Evolutionary conservation across 768 basidiomycete species (phyloP).

Genomic region (Lactarius akahatsu): DNA sequence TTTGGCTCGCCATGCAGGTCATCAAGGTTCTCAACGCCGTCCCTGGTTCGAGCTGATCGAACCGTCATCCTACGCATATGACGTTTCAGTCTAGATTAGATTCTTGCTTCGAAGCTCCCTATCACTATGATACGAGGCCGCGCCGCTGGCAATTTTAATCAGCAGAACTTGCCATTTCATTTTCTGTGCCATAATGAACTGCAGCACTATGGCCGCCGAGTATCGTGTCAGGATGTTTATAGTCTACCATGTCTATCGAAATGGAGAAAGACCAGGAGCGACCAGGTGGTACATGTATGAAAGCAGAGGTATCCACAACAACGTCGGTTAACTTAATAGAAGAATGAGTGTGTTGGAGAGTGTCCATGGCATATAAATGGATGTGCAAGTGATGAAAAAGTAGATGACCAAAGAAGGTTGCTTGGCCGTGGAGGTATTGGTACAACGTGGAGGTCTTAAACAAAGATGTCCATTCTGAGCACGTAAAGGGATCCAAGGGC

Average conservation of each 20-base stretch:
- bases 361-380: not conserved
- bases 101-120: not conserved
- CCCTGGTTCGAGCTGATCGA: not conserved
- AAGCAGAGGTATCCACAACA: conserved; percentile 8
- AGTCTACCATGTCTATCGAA: not conserved
- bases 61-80: not conserved
- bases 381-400: not conserved
- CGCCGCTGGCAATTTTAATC: not conserved
- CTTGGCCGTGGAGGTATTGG: conserved; percentile 2
- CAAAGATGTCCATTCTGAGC: conserved; percentile 15
- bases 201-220: not conserved
- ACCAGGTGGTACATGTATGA: not conserved
- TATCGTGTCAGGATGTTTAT: not conserved
- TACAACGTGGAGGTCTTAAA: conserved; percentile 13
- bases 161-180: not conserved
- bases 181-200: not conserved
- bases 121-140: not conserved
- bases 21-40: conserved; percentile 8
- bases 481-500: not conserved
- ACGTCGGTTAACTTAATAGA: not conserved
- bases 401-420: not conserved
- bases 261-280: not conserved
- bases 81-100: not conserved
- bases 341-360: not conserved
- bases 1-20: not conserved